These are phyloP conservation scores for Talaromyces funiculosus DNA, from an alignment of 2,329 filamentous ascomycete species.

Conservation along the genomic window DNA sequence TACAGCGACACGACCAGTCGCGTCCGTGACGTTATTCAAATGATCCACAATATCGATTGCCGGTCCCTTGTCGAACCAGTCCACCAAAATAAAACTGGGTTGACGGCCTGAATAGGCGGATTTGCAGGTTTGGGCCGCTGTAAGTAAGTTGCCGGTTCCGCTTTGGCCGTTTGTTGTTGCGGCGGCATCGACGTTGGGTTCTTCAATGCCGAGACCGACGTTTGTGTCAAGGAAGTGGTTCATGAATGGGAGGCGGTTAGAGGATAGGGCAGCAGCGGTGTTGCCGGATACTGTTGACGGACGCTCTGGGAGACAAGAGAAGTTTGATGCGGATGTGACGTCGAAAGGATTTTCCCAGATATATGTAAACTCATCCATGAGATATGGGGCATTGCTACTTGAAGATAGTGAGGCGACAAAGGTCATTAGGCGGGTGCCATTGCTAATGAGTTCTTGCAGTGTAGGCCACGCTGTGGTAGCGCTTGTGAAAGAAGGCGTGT, in stretches of 20 bases:
- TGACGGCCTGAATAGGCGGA: conserved; percentile 52
- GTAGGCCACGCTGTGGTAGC: conserved; percentile 60
- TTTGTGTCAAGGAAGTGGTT: conserved; percentile 72
- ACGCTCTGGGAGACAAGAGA: conserved; percentile 67
- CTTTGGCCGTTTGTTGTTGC: conserved; percentile 60
- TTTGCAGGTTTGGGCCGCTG: conserved; percentile 48
- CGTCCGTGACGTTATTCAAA: conserved; percentile 54
- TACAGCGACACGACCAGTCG: conserved; percentile 39
- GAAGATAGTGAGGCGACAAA: conserved; percentile 56
- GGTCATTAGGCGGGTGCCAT: conserved; percentile 60
- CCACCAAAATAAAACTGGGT: conserved; percentile 71
- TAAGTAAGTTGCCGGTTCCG: conserved; percentile 51
- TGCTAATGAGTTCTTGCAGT: conserved; percentile 61
- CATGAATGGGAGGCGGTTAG: conserved; percentile 62
- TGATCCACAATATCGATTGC: conserved; percentile 64
- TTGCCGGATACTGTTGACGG: conserved; percentile 51
- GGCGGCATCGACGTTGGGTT: conserved; percentile 58
- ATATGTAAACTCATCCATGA: conserved; percentile 40
- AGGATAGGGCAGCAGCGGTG: conserved; percentile 46
- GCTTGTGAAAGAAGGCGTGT: conserved; percentile 46
- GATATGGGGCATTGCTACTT: conserved; percentile 35
- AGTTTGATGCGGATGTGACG: conserved; percentile 56
- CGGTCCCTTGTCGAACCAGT: conserved; percentile 71
- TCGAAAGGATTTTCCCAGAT: conserved; percentile 70
- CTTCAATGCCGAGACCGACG: conserved; percentile 50